phyloP scores from a whole-genome alignment of 257 asterid species.

The Solanum verrucosum region DNA sequence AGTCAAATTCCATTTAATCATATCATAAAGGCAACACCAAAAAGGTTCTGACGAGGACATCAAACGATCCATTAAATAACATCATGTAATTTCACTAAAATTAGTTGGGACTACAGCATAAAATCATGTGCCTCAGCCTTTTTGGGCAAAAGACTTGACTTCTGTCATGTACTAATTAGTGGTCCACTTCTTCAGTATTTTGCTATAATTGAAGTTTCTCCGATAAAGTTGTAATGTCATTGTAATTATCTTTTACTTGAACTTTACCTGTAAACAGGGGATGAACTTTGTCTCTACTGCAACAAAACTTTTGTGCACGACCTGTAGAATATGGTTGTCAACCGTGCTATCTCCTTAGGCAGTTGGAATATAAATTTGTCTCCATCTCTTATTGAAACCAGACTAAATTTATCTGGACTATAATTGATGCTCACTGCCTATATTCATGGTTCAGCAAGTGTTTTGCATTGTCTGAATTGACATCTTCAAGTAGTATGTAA shows the following conservation, averaged over 20 bases:
- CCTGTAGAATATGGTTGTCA: slow-evolving; percentile 52
- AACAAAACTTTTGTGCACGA: slow-evolving; percentile 42
- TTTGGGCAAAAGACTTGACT: neutral
- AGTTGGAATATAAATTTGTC: neutral
- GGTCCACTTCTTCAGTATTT: neutral
- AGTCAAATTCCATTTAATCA: neutral
- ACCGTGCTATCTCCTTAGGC: slow-evolving; percentile 27
- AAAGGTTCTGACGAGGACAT: neutral
- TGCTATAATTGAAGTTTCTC: neutral
- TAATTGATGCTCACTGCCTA: too few species aligned
- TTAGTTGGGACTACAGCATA: neutral
- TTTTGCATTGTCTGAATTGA: neutral
- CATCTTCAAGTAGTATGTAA: too few species aligned
- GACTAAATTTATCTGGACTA: neutral
- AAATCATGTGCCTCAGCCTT: neutral
- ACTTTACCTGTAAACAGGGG: slow-evolving; percentile 33
- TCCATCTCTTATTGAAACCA: neutral
- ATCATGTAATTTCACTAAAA: neutral
- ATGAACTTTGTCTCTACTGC: slow-evolving; percentile 32
- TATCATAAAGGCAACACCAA: neutral
- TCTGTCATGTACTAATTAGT: neutral
- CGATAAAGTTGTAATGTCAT: neutral
- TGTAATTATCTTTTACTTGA: neutral
- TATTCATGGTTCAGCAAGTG: neutral
- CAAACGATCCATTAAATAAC: neutral